These are phyloP conservation scores for Nakazawaea anatomiae DNA, from an alignment of 805 yeast species.

Conservation along the genomic window DNA sequence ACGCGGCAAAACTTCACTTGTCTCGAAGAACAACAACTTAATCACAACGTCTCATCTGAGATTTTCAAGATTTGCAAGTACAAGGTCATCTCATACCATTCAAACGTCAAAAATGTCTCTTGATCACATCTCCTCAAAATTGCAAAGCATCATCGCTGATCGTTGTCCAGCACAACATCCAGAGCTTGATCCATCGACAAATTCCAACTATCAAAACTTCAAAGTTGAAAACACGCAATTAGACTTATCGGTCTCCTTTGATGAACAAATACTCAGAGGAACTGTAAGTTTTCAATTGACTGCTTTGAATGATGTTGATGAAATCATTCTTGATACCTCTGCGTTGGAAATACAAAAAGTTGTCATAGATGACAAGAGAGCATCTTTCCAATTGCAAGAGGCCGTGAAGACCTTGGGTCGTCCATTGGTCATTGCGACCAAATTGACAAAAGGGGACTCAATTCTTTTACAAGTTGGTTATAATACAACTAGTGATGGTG, in stretches of 20 bases:
- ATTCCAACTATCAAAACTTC: conserved; percentile 62
- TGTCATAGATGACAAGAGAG: conserved; percentile 32
- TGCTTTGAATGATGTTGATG: conserved; percentile 20
- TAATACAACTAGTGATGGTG: conserved; percentile 66
- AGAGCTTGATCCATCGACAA: conserved; percentile 70
- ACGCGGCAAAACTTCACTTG: background rate
- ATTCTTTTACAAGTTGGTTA: conserved; percentile 41
- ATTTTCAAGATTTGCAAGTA: background rate
- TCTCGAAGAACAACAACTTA: background rate
- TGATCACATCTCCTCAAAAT: conserved; percentile 9
- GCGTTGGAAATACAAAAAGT: conserved; percentile 43
- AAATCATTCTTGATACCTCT: conserved; percentile 65
- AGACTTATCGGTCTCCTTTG: conserved; percentile 51
- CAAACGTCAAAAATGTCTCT: conserved; percentile 3
- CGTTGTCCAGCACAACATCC: conserved; percentile 37
- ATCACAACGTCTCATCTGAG: background rate
- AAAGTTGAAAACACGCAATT: conserved; percentile 45
- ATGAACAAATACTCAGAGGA: conserved; percentile 46
- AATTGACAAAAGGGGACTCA: conserved; percentile 5
- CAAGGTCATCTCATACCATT: background rate
- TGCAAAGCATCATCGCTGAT: conserved; percentile 17
- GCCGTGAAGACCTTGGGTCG: conserved; percentile 56
- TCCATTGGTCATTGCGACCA: conserved; percentile 33
- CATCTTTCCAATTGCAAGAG: conserved; percentile 29
- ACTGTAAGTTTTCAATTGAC: conserved; percentile 41